Percentiles rank a stretch among this genome's conserved stretches.
These are phyloP conservation scores for Wickerhamiella occidentalis DNA, from an alignment of 805 yeast genomes.

Conservation along the genomic window DNA sequence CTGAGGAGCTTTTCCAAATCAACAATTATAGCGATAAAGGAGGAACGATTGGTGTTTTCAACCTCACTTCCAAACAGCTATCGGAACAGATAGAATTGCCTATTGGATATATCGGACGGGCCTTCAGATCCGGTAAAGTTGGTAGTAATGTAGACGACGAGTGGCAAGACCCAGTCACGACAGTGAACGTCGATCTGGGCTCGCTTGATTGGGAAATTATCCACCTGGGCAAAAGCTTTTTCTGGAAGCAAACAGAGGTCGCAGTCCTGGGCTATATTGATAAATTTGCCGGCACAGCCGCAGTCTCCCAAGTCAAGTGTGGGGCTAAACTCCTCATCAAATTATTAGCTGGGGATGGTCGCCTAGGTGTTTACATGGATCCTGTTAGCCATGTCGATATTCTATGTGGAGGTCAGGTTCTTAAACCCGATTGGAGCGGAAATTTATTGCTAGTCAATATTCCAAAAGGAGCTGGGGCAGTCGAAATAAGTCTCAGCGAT, in stretches of 20 bases:
- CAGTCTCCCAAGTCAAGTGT: neutral
- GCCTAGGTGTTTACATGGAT: neutral
- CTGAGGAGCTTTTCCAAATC: slow-evolving; percentile 11
- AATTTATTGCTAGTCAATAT: neutral
- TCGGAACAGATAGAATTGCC: neutral
- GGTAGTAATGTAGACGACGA: neutral
- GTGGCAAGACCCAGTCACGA: neutral
- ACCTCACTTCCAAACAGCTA: slow-evolving; percentile 2
- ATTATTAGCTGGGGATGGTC: neutral
- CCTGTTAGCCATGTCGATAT: neutral
- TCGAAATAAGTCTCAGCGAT: neutral
- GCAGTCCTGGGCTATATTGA: slow-evolving; percentile 16
- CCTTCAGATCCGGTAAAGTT: slow-evolving; percentile 5
- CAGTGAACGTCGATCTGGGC: slow-evolving; percentile 2
- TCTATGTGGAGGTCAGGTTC: neutral
- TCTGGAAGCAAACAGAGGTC: slow-evolving; percentile 1
- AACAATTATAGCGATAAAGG: slow-evolving; percentile 7
- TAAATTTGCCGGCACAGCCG: slow-evolving; percentile 17
- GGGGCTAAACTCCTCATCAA: neutral
- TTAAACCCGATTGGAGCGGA: neutral
- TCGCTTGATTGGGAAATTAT: slow-evolving; percentile 18
- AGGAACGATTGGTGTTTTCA: slow-evolving; percentile 12
- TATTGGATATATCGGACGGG: neutral
- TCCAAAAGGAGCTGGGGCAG: neutral
- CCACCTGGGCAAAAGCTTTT: slow-evolving; percentile 8